A percentile compares a stretch with the other conserved stretches of the same genome.
phyloP scores from a whole-genome alignment of 1,284 basidiomycete genomes.

The Cystobasidium slooffiae region DNA sequence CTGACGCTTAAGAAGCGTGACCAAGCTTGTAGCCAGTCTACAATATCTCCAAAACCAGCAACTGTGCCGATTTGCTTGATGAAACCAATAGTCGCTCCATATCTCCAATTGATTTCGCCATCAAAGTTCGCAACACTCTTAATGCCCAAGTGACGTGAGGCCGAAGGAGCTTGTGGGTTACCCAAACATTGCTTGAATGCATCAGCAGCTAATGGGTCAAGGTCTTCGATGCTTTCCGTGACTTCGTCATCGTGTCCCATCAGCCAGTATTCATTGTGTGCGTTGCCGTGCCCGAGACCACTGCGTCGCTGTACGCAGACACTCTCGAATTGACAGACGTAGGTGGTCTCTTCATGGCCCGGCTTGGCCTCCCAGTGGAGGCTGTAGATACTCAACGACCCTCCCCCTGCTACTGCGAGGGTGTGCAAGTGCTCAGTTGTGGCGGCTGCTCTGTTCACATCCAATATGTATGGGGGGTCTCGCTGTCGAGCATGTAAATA shows the following conservation, averaged over 20 bases:
- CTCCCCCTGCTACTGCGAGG: not conserved
- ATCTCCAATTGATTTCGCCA: not conserved
- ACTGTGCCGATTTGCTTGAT: not conserved
- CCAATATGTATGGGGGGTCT: no score
- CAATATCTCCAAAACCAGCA: no score
- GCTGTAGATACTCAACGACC: conserved; percentile 5
- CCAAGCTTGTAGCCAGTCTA: conserved; percentile 10
- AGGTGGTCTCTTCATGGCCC: not conserved
- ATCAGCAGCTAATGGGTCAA: not conserved
- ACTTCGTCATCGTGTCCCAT: not conserved
- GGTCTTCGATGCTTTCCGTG: not conserved
- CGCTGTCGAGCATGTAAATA: no score
- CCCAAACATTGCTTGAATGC: not conserved
- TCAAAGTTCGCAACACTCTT: not conserved
- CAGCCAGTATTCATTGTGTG: not conserved
- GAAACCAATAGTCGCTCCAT: not conserved
- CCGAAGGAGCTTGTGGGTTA: not conserved
- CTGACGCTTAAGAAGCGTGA: conserved; percentile 12
- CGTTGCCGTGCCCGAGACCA: not conserved
- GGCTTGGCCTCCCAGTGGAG: not conserved
- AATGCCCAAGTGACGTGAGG: not conserved
- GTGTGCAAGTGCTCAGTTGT: not conserved
- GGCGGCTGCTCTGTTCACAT: not conserved
- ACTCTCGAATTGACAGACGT: conserved; percentile 8
- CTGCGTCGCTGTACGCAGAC: not conserved